These are phyloP conservation scores for Flaveria brownii DNA, from an alignment of 129 eudicot genomes.

Conservation along the genomic window DNA sequence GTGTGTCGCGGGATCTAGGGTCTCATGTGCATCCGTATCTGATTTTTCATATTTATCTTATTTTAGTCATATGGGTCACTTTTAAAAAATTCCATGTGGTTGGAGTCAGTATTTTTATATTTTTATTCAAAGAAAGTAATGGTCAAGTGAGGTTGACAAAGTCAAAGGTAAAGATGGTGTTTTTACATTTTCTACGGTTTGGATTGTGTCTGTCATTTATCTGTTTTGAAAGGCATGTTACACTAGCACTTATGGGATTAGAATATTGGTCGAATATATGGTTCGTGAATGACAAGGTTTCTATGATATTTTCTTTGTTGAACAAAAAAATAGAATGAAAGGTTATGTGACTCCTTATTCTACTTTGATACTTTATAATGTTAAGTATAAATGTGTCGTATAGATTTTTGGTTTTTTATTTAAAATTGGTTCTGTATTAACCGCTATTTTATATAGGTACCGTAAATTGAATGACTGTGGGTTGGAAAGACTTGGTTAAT, in stretches of 20 bases:
- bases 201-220: slow-evolving; percentile 28
- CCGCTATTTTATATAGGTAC: not conserved
- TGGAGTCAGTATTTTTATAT: slow-evolving; percentile 21
- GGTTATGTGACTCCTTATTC: not conserved
- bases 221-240: not conserved
- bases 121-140: too few relatives aligned
- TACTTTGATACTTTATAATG: too few relatives aligned
- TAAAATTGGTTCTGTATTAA: not conserved
- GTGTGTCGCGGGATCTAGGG: slow-evolving; percentile 37
- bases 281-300: slow-evolving; percentile 17
- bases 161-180: slow-evolving; percentile 25
- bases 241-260: slow-evolving; percentile 14
- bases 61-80: slow-evolving; percentile 14
- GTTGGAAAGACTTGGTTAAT: not conserved
- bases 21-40: slow-evolving; percentile 33
- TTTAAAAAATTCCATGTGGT: slow-evolving; percentile 26
- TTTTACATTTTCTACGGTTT: slow-evolving; percentile 21
- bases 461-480: too few relatives aligned
- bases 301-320: not conserved
- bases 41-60: slow-evolving; percentile 13
- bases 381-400: too few relatives aligned
- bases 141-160: slow-evolving; percentile 19
- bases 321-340: not conserved
- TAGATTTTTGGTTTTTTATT: not conserved
- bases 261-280: slow-evolving; percentile 9